A percentile compares a stretch with the other conserved stretches of the same genome.
phyloP scores from a whole-genome alignment of 768 basidiomycete genomes.

The Amanita inopinata region DNA sequence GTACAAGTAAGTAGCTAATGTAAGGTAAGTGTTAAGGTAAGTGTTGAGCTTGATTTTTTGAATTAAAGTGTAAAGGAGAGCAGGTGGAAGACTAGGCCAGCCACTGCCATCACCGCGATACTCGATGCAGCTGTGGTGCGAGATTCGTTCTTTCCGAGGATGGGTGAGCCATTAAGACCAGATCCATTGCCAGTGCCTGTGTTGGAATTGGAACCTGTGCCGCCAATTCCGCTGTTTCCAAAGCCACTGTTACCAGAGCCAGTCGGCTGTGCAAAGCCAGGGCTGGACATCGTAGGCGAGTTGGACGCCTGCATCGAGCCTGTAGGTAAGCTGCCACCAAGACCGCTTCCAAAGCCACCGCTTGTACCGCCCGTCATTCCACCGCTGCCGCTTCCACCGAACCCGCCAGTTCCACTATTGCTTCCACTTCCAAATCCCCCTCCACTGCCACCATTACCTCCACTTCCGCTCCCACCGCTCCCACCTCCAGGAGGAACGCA shows the following conservation, averaged over 20 bases:
- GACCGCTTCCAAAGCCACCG: not conserved
- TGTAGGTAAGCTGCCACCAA: not conserved
- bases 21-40: too few species aligned
- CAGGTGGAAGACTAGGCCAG: too few species aligned
- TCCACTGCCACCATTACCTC: not conserved
- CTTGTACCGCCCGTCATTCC: not conserved
- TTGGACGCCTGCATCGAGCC: not conserved
- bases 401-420: not conserved
- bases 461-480: not conserved
- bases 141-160: too few species aligned
- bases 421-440: not conserved
- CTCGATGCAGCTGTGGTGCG: too few species aligned
- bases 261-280: slow-evolving; percentile 4
- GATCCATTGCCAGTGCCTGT: too few species aligned
- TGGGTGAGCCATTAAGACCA: too few species aligned
- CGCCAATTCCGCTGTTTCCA: too few species aligned
- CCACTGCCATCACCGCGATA: too few species aligned
- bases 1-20: too few species aligned
- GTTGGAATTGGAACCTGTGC: too few species aligned
- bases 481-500: not conserved
- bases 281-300: slow-evolving; percentile 6
- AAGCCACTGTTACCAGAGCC: not conserved
- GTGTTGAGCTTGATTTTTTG: too few species aligned
- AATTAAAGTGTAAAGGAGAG: too few species aligned
- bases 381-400: not conserved